Evolutionary conservation across 2,329 filamentous ascomycete species (phyloP).

Genomic region (Colletotrichum cuscutae): DNA sequence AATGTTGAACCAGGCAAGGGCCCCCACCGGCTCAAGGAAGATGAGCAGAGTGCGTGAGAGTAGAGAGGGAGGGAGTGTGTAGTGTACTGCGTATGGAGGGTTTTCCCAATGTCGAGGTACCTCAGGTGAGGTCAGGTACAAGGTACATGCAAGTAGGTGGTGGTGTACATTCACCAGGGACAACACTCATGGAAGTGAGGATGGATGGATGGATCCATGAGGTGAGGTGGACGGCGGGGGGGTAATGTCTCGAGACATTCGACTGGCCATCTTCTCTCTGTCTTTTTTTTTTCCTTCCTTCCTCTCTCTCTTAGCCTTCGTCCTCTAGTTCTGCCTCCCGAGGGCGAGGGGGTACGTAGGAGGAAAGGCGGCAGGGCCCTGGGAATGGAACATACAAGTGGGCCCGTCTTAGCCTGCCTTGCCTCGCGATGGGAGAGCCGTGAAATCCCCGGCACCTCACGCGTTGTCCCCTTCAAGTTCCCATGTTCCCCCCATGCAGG

Average conservation of each 20-base stretch:
- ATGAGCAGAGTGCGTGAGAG: constrained; percentile 22
- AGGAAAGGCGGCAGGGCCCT: constrained; percentile 5
- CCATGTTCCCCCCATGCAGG: constrained; percentile 29
- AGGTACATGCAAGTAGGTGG: neutral
- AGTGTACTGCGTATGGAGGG: neutral
- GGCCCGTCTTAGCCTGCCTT: neutral
- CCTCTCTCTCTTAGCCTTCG: neutral
- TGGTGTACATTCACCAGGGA: neutral
- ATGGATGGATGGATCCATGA: neutral
- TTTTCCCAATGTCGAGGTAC: constrained; percentile 15
- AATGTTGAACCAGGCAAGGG: constrained; percentile 37
- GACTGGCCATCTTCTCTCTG: constrained; percentile 24
- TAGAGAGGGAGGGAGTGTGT: neutral
- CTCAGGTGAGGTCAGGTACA: constrained; percentile 5
- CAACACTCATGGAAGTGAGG: neutral
- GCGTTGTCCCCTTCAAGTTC: constrained; percentile 1
- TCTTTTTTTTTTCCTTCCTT: neutral
- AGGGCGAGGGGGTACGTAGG: neutral
- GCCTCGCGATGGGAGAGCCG: constrained; percentile 13
- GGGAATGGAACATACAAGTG: constrained; percentile 12
- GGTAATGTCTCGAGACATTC: constrained; percentile 23
- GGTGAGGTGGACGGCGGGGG: neutral
- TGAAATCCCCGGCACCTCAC: constrained; percentile 4
- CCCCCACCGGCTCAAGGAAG: constrained; percentile 34
- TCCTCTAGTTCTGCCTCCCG: neutral